Evolutionary conservation across 139 green algal genomes (phyloP).

Genomic region (Eudorina sp.): DNA sequence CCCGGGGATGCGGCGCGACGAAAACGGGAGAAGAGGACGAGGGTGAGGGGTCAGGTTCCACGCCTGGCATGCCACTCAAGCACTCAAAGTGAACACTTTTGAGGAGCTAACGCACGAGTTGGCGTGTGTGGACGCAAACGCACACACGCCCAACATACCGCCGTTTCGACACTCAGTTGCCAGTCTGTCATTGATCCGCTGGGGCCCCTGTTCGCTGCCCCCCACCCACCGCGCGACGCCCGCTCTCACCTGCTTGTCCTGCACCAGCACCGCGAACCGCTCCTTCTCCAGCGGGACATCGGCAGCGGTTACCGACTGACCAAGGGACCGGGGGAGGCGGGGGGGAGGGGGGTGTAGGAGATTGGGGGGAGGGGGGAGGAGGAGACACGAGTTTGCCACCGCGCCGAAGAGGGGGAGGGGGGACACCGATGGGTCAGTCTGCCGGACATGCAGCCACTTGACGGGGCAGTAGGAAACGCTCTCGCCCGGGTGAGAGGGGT

Average conservation of each 20-base stretch:
- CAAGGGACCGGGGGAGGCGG: no score
- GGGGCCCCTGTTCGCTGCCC: background rate
- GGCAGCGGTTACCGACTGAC: background rate
- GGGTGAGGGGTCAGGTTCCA: no score
- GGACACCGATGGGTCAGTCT: no score
- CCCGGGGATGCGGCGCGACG: background rate
- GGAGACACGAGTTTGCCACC: no score
- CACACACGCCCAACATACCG: background rate
- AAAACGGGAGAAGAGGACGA: background rate
- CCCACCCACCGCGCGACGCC: background rate
- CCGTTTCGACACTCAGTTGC: no score
- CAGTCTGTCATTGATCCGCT: no score
- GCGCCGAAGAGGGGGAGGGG: no score
- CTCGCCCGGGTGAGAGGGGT: no score
- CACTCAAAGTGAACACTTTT: background rate
- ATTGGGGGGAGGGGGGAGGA: no score
- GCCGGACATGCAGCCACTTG: no score
- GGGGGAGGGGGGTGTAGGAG: background rate
- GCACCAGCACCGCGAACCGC: conserved; percentile 40
- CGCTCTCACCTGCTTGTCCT: conserved; percentile 31
- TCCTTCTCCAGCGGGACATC: background rate
- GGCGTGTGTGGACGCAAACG: background rate
- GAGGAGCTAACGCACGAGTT: background rate
- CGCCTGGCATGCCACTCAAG: no score
- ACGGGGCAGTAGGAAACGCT: no score